Base-by-base conservation (phyloP, 2,329 filamentous ascomycete species). In the Scedosporium aurantiacum region DNA sequence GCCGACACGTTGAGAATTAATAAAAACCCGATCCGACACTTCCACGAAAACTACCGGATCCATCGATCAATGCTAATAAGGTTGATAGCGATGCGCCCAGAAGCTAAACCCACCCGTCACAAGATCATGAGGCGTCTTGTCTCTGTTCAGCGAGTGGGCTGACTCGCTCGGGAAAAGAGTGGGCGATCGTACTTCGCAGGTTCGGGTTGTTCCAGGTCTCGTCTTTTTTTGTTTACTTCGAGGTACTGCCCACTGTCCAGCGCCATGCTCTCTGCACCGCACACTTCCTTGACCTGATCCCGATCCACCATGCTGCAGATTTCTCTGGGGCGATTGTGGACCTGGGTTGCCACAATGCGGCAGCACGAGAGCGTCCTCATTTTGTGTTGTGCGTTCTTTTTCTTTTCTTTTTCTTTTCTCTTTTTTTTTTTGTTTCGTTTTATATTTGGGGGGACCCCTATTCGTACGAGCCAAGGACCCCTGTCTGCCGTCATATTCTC, bases 171-270 rank as follows among this genome's bases (percentile, higher is more conserved):
- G 32, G 32, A 37, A 37, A 37, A 37, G 32, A 37, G 32, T 37
- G 32, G 32, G 32, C 32, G 32, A 37, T 57, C 25, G 18, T 57
- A 32, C 54, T 8, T 57, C 28, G 54, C 54, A 57, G 54, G 16
- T 56, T 32, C 54, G 23, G 27, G 21, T 37, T 25, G 37, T 57
- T 55, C 28, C 32, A 61, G 32, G 32, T 41, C 14, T 25, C 43
- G 37, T 37, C 47, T 61, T 54, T 18, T 57, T 61, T 58, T 58
- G 55, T 50, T 50, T 40, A 45, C 57, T 27, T 59, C 57, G 32
- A 37, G 32, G 32, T 37, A 37, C 32, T 37, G 32, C 32, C 32
- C n/a, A n/a, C n/a, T n/a, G n/a, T n/a, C n/a, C n/a, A n/a, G 14
- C 32, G 32, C 32, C 32, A n/a, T n/a, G n/a, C n/a, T n/a, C n/a